Evolutionary conservation across 2,329 filamentous ascomycete species (phyloP), one percentile per base, ranked within the genome.

Genomic region (Claviceps africana): DNA sequence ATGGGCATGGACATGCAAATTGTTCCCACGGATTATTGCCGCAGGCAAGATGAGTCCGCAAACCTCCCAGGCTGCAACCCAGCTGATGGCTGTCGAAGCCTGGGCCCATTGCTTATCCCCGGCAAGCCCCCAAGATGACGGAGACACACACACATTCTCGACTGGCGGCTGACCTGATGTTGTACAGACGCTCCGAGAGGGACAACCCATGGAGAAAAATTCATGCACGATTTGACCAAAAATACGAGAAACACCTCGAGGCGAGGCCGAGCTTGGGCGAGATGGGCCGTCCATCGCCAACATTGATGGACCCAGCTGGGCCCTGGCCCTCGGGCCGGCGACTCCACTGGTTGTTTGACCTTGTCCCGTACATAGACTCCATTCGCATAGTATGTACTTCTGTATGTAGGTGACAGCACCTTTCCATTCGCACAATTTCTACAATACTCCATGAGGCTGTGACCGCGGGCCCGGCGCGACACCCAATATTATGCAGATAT

Each of bases 161-260:
- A 19, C 43, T 21, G 53, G 54, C 49, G 49, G 54, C 54, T 54
- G 52, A 52, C 40, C n/a, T 17, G 7, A 31, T 31, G 47, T 40
- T 51, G 50, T 40, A 33, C 50, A 17, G n/a, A 4, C 21, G 19
- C 25, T 15, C 25, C 28, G 50, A 15, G 13, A 17, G 13, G 22
- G 25, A 21, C 22, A 28, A 40, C 45, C 44, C 52, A 28, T 51
- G 52, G 19, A 21, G 4, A 33, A 47, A 31, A n/a, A n/a, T n/a
- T 47, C n/a, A 53, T 53, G 48, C 51, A 50, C 13, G 28, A 46
- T 39, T 22, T 52, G 52, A 50, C 43, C 50, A 54, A 53, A 52
- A 56, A 56, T 56, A 57, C 55, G 55, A 57, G 43, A 54, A 51
- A 42, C 47, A 9, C 48, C 28, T 33, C 31, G n/a, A 45, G 28